Base-by-base conservation (phyloP, 2,329 filamentous ascomycete genomes). In the Monilinia polystroma region DNA sequence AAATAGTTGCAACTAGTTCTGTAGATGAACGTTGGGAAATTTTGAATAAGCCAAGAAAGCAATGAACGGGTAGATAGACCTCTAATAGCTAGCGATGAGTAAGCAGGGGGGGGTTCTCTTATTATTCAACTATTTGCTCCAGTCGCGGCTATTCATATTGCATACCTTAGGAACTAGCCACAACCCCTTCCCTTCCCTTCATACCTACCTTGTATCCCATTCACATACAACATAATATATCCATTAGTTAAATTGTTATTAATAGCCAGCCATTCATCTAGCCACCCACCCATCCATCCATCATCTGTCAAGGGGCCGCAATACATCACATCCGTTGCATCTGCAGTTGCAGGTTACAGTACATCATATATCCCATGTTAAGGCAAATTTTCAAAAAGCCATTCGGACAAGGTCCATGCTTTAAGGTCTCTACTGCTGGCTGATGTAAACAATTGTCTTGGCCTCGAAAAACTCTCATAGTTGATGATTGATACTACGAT, bases 381-480 rank as follows among this genome's bases (percentile, higher is more conserved):
- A 60, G 55, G 47, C 35, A 45, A 66, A 23, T 45, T 47, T 60
- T 32, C 41, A 29, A 60, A 47, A 60, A 38, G 29, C 45, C 29
- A 18, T 51, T 38, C 57, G 23, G 29, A 47, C 29, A 16, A 57
- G 45, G 38, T 18, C 16, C 64, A 38, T 53, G 45, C 45, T 16
- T 41, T n/a, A 45, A 38, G 49, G 14, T 32, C 7, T 64, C 29
- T 11, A 8, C 20, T 54, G 35, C 6, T 54, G 35, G 64, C 64
- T 66, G 38, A 66, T 53, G 56, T 66, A 47, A 53, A 66, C 18
- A 3, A 49, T 45, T 29, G 43, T 43, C 43, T 52, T 58, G 63
- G 45, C 52, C 51, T 54, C 35, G 38, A 58, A 14, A 38, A 38
- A 38, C 54, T 59, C 32, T 65, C 32, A 41, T 16, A 43, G 18